Evolutionary conservation across 257 asterid species (phyloP).

Genomic region (Vinca minor): DNA sequence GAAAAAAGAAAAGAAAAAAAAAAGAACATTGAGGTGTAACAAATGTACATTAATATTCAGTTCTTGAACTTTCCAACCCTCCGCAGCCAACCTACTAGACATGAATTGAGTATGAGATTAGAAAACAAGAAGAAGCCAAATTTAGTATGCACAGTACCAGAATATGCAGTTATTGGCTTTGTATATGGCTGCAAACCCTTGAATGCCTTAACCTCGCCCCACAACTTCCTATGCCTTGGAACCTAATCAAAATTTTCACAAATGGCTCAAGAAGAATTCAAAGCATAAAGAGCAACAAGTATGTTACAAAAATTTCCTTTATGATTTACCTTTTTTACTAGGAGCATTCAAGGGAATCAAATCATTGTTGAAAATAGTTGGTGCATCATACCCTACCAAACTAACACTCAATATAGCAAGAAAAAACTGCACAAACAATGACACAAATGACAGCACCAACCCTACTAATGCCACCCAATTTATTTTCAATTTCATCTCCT

Average conservation of each 20-base stretch:
- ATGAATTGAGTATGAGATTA: not conserved
- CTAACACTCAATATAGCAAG: constrained; percentile 74
- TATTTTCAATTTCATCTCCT: constrained; percentile 57
- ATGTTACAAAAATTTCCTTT: not conserved
- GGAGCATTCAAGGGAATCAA: constrained; percentile 1
- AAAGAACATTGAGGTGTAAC: not conserved
- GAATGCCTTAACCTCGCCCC: constrained; percentile 75
- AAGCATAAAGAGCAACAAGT: not conserved
- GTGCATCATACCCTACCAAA: constrained; percentile 40
- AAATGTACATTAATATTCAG: not conserved
- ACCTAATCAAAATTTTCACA: constrained; percentile 34
- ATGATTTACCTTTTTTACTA: constrained; percentile 14
- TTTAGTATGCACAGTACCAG: constrained; percentile 45
- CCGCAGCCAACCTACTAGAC: not conserved
- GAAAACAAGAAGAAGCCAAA: not conserved
- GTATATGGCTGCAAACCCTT: constrained; percentile 71
- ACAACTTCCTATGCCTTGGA: constrained; percentile 58
- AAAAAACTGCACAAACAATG: constrained; percentile 75
- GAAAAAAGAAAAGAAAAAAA: no score
- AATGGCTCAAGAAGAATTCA: constrained; percentile 1
- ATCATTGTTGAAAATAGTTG: constrained; percentile 45
- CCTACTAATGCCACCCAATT: constrained; percentile 95
- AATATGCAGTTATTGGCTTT: constrained; percentile 62
- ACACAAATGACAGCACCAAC: constrained; percentile 53
- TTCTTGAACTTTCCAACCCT: not conserved